Conservation (phyloP, 768 basidiomycete species). For the Tulasnella sp. region DNA sequence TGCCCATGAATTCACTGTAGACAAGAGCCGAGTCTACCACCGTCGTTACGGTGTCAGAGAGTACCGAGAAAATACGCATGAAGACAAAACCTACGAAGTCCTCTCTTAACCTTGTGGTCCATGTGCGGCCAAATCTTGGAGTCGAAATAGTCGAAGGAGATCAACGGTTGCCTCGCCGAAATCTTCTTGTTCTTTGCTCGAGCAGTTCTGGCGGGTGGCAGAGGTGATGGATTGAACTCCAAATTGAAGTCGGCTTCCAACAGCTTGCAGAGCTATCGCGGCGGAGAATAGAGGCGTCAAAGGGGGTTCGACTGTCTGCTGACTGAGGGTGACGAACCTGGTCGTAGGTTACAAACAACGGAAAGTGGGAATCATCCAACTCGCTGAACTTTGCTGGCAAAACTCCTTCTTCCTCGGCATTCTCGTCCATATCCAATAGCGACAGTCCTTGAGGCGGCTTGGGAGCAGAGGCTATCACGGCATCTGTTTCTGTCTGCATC, state of each 20-base stretch:
- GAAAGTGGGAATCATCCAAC: constrained; percentile 59
- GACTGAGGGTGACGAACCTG: constrained; percentile 41
- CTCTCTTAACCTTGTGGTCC: constrained; percentile 49
- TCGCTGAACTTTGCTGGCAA: constrained; percentile 55
- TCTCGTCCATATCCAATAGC: constrained; percentile 41
- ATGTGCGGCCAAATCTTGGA: constrained; percentile 59
- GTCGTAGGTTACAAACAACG: constrained; percentile 66
- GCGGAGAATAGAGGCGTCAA: not conserved
- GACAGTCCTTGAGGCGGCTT: not conserved
- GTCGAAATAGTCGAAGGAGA: constrained; percentile 51
- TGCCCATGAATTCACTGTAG: constrained; percentile 52
- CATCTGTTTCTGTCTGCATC: constrained; percentile 43
- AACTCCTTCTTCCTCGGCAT: constrained; percentile 42
- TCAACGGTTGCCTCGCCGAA: constrained; percentile 16
- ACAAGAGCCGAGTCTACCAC: constrained; percentile 56
- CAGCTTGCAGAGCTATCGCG: constrained; percentile 46
- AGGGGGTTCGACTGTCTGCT: not conserved
- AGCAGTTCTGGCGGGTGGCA: constrained; percentile 17
- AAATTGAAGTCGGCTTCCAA: constrained; percentile 47
- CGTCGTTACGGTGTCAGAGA: not conserved
- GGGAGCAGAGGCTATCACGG: not conserved
- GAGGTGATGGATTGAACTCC: constrained; percentile 19
- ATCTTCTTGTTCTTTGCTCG: constrained; percentile 24
- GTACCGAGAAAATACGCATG: too few relatives aligned
- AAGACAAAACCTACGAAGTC: too few relatives aligned